These are phyloP conservation scores for Prunella vulgaris DNA, from an alignment of 257 asterid species.

Conservation along the genomic window DNA sequence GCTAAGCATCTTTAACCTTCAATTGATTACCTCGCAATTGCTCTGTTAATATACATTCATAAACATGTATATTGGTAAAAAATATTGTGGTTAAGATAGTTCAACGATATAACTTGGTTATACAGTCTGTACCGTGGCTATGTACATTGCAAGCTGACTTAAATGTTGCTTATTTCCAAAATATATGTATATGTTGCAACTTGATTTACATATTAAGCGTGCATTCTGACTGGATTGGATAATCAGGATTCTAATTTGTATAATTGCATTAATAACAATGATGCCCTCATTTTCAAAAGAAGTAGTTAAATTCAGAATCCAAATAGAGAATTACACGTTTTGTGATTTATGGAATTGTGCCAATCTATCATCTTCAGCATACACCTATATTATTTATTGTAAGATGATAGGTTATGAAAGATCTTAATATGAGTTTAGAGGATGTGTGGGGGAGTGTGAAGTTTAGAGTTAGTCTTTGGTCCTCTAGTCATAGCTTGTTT, in stretches of 20 bases:
- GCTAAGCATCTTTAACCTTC: slow-evolving; percentile 1
- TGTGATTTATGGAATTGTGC: not conserved
- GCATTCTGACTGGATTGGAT: slow-evolving; percentile 34
- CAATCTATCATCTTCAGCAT: not conserved
- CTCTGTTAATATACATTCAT: slow-evolving; percentile 7
- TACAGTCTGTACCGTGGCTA: not conserved
- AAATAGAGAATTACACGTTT: not conserved
- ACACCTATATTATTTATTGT: slow-evolving; percentile 2
- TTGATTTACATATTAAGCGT: slow-evolving; percentile 4
- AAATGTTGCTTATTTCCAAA: slow-evolving; percentile 1
- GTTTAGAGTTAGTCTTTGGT: no score
- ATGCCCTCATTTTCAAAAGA: slow-evolving; percentile 62
- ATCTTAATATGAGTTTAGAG: not conserved
- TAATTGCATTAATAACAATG: slow-evolving; percentile 55
- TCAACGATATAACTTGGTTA: not conserved
- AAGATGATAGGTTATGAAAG: slow-evolving; percentile 9
- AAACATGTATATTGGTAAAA: not conserved
- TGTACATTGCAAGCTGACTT: not conserved
- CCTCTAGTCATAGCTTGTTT: no score
- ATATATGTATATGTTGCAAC: not conserved
- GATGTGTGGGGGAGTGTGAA: no score
- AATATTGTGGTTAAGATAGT: not conserved
- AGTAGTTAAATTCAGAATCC: slow-evolving; percentile 15
- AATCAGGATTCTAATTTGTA: slow-evolving; percentile 44
- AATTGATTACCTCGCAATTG: not conserved